These are phyloP conservation scores for Stenogyne calaminthoides DNA, from an alignment of 305 asterid species.

Conservation along the genomic window DNA sequence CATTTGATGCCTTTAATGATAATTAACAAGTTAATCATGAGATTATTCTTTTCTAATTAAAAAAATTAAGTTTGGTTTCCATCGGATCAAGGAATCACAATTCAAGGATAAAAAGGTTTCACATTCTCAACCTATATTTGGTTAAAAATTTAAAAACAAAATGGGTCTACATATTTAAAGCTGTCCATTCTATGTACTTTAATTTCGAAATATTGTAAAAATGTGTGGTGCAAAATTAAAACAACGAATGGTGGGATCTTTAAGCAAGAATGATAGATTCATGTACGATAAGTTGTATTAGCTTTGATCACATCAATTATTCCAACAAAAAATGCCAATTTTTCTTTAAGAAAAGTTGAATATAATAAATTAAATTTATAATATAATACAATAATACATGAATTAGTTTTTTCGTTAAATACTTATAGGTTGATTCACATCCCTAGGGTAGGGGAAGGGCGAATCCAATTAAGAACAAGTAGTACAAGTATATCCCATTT, in stretches of 20 bases:
- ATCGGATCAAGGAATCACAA: constrained; percentile 19
- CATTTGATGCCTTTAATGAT: constrained; percentile 15
- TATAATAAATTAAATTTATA: too few species aligned
- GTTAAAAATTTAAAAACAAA: background rate
- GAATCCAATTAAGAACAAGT: too few species aligned
- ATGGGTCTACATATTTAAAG: constrained; percentile 26
- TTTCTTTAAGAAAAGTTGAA: too few species aligned
- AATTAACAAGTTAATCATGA: constrained; percentile 40
- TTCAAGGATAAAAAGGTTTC: background rate
- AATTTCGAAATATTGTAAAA: background rate
- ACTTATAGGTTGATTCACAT: too few species aligned
- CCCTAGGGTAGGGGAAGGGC: too few species aligned
- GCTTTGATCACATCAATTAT: too few species aligned
- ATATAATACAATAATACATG: too few species aligned
- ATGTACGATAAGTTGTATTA: too few species aligned
- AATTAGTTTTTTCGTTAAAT: too few species aligned
- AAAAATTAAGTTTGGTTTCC: constrained; percentile 7
- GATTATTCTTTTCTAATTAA: too few species aligned
- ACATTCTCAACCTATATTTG: constrained; percentile 18
- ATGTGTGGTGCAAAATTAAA: background rate
- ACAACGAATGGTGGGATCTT: background rate
- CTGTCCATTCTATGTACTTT: constrained; percentile 9
- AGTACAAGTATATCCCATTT: too few species aligned
- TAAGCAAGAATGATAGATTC: background rate
- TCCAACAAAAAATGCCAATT: too few species aligned